These are phyloP conservation scores for Citrus unshiu DNA, from an alignment of 345 rosid genomes.

Conservation along the genomic window DNA sequence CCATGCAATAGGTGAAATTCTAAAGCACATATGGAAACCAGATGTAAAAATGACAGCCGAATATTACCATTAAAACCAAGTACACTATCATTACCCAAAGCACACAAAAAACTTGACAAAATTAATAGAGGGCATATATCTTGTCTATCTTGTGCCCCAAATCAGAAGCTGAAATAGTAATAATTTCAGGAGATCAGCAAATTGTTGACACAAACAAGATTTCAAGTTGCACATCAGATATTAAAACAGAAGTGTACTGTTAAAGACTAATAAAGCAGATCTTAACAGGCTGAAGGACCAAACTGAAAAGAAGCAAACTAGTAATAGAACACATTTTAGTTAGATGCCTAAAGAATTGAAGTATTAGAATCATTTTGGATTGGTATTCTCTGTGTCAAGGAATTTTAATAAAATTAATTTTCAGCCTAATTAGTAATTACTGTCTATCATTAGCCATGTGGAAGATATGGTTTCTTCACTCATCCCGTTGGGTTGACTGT, in stretches of 20 bases:
- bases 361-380: background rate
- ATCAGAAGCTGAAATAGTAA: background rate
- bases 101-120: background rate
- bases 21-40: background rate
- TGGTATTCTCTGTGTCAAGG: background rate
- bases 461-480: background rate
- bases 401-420: slow-evolving; percentile 4
- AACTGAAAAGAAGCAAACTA: background rate
- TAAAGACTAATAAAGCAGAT: background rate
- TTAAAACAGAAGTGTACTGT: background rate
- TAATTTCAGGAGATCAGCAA: slow-evolving; percentile 3
- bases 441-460: background rate
- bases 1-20: background rate
- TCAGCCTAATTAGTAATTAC: background rate
- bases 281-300: background rate
- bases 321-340: background rate
- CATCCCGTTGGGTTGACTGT: background rate
- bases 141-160: background rate
- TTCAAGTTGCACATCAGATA: background rate
- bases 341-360: background rate
- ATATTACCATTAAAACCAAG: background rate
- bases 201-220: background rate
- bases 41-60: background rate
- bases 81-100: background rate
- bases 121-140: background rate